Evolutionary conservation across 495 filamentous ascomycete genomes (phyloP).

Genomic region (Darksidea phi): DNA sequence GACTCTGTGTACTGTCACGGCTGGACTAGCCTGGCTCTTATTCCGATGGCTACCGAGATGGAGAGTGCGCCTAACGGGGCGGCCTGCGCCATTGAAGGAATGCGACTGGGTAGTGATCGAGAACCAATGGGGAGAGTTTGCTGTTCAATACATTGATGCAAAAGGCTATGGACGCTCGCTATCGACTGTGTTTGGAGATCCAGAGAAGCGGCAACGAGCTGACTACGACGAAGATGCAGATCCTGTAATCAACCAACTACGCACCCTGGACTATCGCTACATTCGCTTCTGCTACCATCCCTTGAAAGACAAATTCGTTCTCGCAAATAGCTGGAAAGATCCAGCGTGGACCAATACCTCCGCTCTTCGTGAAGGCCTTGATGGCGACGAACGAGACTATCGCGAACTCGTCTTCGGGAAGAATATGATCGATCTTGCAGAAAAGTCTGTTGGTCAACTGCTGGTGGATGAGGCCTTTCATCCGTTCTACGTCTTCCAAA

Average conservation of each 20-base stretch:
- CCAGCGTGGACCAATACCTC: conserved; percentile 78
- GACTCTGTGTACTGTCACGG: conserved; percentile 64
- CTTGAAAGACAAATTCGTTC: conserved; percentile 77
- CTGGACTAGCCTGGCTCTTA: conserved; percentile 77
- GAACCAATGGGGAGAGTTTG: conserved; percentile 94
- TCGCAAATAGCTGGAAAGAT: conserved; percentile 90
- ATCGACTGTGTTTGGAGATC: conserved; percentile 80
- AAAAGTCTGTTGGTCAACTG: conserved; percentile 78
- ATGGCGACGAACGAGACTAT: conserved; percentile 81
- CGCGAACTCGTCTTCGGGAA: conserved; percentile 82
- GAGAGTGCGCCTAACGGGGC: conserved; percentile 75
- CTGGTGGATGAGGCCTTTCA: conserved; percentile 95
- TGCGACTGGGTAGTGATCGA: conserved; percentile 89
- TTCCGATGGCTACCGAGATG: conserved; percentile 88
- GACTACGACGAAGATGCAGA: conserved; percentile 78
- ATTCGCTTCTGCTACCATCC: conserved; percentile 91
- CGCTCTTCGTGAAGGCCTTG: conserved; percentile 75
- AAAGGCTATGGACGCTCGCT: conserved; percentile 74
- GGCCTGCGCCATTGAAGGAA: conserved; percentile 61
- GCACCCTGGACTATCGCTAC: conserved; percentile 85
- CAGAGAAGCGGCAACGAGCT: conserved; percentile 52
- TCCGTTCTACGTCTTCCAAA: conserved; percentile 97
- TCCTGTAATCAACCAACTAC: conserved; percentile 67
- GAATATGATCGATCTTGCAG: conserved; percentile 86
- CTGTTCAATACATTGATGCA: conserved; percentile 62